Evolutionary conservation across 495 filamentous ascomycete genomes (phyloP).

Genomic region (Cryomyces antarcticus): DNA sequence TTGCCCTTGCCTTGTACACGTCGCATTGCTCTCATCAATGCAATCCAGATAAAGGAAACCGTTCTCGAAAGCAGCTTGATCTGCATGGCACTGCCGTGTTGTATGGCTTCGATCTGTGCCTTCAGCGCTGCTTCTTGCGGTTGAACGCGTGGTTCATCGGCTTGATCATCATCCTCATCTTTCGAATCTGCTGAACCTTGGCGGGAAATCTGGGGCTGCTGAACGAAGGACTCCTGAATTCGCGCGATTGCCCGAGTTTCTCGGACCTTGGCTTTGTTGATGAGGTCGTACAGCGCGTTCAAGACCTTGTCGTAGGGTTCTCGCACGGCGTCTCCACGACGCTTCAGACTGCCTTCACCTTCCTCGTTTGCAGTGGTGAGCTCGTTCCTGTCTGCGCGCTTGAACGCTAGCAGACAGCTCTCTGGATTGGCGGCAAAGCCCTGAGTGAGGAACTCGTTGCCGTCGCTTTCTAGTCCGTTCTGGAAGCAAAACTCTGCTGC

Average conservation of each 20-base stretch:
- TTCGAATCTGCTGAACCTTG: conserved; percentile 40
- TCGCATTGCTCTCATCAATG: conserved; percentile 79
- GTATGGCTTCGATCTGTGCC: conserved; percentile 46
- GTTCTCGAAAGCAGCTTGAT: conserved; percentile 52
- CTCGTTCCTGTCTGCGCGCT: conserved; percentile 71
- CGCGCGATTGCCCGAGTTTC: conserved; percentile 50
- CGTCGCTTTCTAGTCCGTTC: conserved; percentile 47
- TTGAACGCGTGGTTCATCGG: conserved; percentile 26
- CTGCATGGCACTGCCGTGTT: conserved; percentile 48
- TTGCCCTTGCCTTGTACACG: conserved; percentile 85
- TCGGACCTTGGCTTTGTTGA: conserved; percentile 49
- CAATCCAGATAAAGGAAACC: conserved; percentile 84
- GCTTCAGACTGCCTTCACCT: conserved; percentile 42
- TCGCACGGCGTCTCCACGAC: conserved; percentile 52
- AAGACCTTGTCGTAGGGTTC: conserved; percentile 68
- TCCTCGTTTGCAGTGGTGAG: conserved; percentile 45
- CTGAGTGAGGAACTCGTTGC: conserved; percentile 57
- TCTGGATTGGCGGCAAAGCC: conserved; percentile 84
- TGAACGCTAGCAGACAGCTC: conserved; percentile 74
- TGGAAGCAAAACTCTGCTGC: conserved; percentile 83
- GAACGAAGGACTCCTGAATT: conserved; percentile 36
- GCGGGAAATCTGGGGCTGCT: conserved; percentile 13
- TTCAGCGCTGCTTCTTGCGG: conserved; percentile 11
- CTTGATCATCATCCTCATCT: conserved; percentile 32
- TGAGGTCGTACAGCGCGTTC: conserved; percentile 63